Evolutionary conservation across 768 basidiomycete genomes (phyloP).

Genomic region (Boletus fagicola): DNA sequence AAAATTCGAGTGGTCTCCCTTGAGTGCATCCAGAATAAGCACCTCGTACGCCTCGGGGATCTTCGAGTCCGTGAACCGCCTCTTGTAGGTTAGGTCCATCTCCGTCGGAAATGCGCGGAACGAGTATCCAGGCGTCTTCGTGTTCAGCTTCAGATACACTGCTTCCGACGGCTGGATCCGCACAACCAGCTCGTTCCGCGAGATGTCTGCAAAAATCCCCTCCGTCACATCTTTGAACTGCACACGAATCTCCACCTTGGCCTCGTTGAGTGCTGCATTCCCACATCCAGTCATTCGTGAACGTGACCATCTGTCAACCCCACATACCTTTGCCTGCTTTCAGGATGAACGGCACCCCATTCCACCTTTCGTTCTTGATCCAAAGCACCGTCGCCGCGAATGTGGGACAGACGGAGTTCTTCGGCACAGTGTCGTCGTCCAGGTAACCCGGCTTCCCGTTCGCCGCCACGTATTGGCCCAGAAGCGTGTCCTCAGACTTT

Average conservation of each 20-base stretch:
- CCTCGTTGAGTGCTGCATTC: slow-evolving; percentile 84
- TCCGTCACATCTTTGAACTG: slow-evolving; percentile 98
- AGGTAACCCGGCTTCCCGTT: slow-evolving; percentile 98
- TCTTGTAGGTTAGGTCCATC: slow-evolving; percentile 98
- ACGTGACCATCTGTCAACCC: slow-evolving; percentile 1
- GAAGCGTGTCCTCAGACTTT: slow-evolving; percentile 69
- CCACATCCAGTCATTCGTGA: slow-evolving; percentile 12
- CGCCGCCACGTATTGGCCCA: slow-evolving; percentile 90
- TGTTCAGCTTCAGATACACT: slow-evolving; percentile 95
- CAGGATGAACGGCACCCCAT: slow-evolving; percentile 97
- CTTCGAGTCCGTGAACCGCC: slow-evolving; percentile 83
- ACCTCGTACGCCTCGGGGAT: slow-evolving; percentile 98
- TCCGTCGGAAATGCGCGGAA: slow-evolving; percentile 92
- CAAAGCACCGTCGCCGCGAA: slow-evolving; percentile 87
- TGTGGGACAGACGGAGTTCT: slow-evolving; percentile 88
- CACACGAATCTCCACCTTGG: slow-evolving; percentile 96
- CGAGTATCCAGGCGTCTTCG: slow-evolving; percentile 88
- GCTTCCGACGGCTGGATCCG: slow-evolving; percentile 97
- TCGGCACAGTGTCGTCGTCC: slow-evolving; percentile 94
- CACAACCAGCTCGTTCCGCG: slow-evolving; percentile 95
- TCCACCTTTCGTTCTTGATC: slow-evolving; percentile 97
- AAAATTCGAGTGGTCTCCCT: slow-evolving; percentile 99
- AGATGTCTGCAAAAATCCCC: slow-evolving; percentile 95
- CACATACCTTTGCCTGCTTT: slow-evolving; percentile 93
- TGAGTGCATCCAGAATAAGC: slow-evolving; percentile 91